A percentile compares a stretch with the other conserved stretches of the same genome.
These are phyloP conservation scores for Entonaema liquescens DNA, from an alignment of 495 filamentous ascomycete species.

Conservation along the genomic window DNA sequence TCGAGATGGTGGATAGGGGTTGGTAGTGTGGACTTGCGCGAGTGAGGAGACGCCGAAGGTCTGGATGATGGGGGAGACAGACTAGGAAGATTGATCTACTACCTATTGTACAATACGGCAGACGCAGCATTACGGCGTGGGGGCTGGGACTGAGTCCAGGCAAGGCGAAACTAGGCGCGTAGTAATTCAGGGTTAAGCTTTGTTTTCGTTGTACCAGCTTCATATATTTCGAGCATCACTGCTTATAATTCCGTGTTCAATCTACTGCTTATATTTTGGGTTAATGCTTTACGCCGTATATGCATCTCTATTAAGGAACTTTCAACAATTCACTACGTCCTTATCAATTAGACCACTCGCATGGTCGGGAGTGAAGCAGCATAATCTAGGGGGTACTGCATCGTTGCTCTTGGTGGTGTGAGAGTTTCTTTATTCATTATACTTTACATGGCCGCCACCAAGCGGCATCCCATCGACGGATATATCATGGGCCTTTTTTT, in stretches of 20 bases:
- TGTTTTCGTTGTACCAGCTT: background rate
- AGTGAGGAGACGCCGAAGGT: background rate
- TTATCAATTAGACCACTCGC: background rate
- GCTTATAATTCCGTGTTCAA: background rate
- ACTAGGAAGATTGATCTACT: constrained; percentile 21
- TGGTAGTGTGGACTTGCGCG: background rate
- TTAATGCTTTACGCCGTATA: no score
- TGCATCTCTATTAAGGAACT: no score
- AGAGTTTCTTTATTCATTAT: constrained; percentile 29
- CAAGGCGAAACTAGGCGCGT: constrained; percentile 25
- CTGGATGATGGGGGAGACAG: background rate
- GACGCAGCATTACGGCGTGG: constrained; percentile 10
- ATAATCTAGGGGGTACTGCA: background rate
- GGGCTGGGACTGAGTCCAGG: constrained; percentile 1
- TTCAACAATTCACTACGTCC: background rate
- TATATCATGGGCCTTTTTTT: background rate
- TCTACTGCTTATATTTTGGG: no score
- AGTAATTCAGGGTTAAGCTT: constrained; percentile 17
- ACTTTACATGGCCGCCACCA: constrained; percentile 16
- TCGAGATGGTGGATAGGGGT: no score
- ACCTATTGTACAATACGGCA: constrained; percentile 30
- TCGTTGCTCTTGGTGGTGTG: constrained; percentile 16
- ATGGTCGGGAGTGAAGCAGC: background rate
- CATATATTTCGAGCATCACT: background rate
- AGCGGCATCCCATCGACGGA: background rate